These are phyloP conservation scores for Aspergillus sp. DNA, from an alignment of 2,329 filamentous ascomycete species.

Conservation along the genomic window DNA sequence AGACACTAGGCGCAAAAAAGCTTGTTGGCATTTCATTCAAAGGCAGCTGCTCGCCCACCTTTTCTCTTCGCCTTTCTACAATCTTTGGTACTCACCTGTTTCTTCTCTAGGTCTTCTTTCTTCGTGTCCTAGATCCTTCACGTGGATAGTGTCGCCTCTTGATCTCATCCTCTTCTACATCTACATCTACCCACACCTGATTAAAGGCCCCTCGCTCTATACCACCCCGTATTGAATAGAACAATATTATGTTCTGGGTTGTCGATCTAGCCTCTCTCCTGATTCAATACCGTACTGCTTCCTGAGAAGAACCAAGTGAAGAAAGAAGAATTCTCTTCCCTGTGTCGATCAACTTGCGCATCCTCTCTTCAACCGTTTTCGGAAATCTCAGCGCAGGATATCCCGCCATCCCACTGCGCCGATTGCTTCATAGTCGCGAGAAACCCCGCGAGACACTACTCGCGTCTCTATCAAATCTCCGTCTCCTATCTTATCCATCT, in stretches of 20 bases:
- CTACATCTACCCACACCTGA: background rate
- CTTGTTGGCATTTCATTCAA: constrained; percentile 20
- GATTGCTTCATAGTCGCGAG: background rate
- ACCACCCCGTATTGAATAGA: background rate
- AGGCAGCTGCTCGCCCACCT: constrained; percentile 19
- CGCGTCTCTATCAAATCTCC: background rate
- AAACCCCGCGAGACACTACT: constrained; percentile 1
- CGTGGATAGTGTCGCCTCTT: background rate
- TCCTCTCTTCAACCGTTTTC: background rate
- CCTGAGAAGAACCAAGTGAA: constrained; percentile 11
- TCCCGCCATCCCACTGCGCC: background rate
- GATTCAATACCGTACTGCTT: constrained; percentile 25
- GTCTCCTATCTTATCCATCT: background rate
- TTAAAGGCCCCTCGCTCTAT: background rate
- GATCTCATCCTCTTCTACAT: no score
- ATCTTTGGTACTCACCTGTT: background rate
- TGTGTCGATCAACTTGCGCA: background rate
- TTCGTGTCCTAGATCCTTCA: background rate
- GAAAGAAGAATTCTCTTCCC: background rate
- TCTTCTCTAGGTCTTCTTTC: constrained; percentile 5
- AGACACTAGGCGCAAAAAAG: constrained; percentile 7
- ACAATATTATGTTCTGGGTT: constrained; percentile 21
- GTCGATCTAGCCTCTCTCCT: constrained; percentile 18
- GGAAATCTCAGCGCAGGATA: background rate
- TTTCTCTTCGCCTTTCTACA: constrained; percentile 6